Evolutionary conservation across 768 basidiomycete species (phyloP).

Genomic region (Cystofilobasidium capitatum): DNA sequence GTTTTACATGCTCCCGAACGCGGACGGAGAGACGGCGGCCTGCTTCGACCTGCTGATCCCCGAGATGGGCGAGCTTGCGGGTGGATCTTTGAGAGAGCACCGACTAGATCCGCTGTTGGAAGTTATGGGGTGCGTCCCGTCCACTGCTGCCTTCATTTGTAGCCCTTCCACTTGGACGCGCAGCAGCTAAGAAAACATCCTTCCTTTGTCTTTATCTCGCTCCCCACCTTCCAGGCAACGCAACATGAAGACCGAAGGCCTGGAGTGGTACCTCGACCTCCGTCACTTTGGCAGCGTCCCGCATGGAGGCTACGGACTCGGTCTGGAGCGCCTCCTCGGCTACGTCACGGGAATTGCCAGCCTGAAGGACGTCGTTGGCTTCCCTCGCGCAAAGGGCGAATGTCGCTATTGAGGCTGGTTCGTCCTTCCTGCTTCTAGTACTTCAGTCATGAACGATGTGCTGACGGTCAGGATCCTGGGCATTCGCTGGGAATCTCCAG

Average conservation of each 20-base stretch:
- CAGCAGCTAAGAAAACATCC: background rate
- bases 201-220: background rate
- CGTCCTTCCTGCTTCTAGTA: too few species aligned
- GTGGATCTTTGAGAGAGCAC: conserved; percentile 68
- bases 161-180: too few species aligned
- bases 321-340: conserved; percentile 79
- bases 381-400: conserved; percentile 68
- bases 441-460: too few species aligned
- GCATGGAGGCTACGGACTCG: conserved; percentile 92
- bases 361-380: conserved; percentile 82
- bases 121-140: conserved; percentile 43
- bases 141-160: too few species aligned
- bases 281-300: conserved; percentile 75
- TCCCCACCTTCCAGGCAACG: conserved; percentile 24
- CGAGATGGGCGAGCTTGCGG: conserved; percentile 74
- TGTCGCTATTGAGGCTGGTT: conserved; percentile 15
- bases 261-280: conserved; percentile 64
- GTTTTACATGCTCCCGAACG: conserved; percentile 69
- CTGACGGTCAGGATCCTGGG: too few species aligned
- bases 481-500: too few species aligned
- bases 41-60: conserved; percentile 95
- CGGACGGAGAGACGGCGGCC: conserved; percentile 53
- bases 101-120: conserved; percentile 38
- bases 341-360: conserved; percentile 83
- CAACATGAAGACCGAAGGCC: conserved; percentile 40